Evolutionary conservation across 1,284 basidiomycete species (phyloP), one percentile per base, ranked within the genome.

Genomic region (Austroboletus niveus): DNA sequence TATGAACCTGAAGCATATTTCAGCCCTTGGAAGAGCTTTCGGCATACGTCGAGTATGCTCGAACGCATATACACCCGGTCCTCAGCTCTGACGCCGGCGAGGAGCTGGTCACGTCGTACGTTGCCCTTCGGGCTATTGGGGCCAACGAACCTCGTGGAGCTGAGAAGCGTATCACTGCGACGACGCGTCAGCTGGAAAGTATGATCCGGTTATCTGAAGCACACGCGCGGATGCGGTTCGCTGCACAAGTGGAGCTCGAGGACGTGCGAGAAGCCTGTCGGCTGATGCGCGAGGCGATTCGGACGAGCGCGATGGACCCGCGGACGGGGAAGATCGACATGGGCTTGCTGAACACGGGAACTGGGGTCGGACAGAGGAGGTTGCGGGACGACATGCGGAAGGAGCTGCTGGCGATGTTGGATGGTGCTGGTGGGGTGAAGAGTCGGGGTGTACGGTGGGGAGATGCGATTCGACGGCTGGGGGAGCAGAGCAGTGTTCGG

Each of bases 141-240:
- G 84, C 87, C 53, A 69, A 68, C 41, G 94, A 98, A 68, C 87
- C 92, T 3, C 85, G 93, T 22, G 83, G 83, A 2, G 82, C 82
- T 53, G 95, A 98, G 71, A 91, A 93, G 63, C 86, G 96, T 11
- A 99, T 99, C 71, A 99, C 97, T 0, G 96, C 97, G 1, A 99
- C 96, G 30, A 98, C 97, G 1, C 85, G 96, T 48, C 96, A 99
- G 72, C 83, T 99, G 30, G 96, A 99, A 72, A 91, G 87, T 60
- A 94, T 99, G 87, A 98, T 99, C 66, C 91, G 97, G n/a, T 81
- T 99, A 29, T 89, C 90, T 0, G 97, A 99, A 72, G 96, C 90
- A 0, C 96, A 99, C 66, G 95, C 96, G 0, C 82, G 95, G 22
- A 98, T 98, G 95, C 83, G 94, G 1, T 89, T 97, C 70, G 89